Evolutionary conservation across 208 protist species (phyloP).

Genomic region (Wallacemonas sp.): DNA sequence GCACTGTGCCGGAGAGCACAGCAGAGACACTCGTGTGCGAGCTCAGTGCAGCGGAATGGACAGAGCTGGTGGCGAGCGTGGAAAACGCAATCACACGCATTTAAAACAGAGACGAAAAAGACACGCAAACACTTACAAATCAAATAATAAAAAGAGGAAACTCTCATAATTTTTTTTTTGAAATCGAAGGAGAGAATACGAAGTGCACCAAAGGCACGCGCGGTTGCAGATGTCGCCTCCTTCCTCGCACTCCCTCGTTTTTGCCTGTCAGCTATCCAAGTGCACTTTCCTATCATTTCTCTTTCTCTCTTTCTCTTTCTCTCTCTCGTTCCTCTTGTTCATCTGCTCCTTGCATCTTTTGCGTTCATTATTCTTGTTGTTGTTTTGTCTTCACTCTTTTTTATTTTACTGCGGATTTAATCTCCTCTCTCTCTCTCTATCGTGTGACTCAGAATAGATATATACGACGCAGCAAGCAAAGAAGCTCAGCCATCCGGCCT

Average conservation of each 20-base stretch:
- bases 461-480: too few species aligned
- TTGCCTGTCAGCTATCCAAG: too few species aligned
- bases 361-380: neutral
- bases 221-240: too few species aligned
- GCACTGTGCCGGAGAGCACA: neutral
- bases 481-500: too few species aligned
- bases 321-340: neutral
- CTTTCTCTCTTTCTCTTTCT: neutral
- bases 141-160: neutral
- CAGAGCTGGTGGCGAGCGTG: neutral
- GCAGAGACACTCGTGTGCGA: slow-evolving; percentile 1
- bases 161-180: neutral
- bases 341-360: slow-evolving; percentile 1
- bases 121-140: too few species aligned
- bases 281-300: too few species aligned
- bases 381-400: neutral
- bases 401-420: neutral
- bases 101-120: too few species aligned
- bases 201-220: too few species aligned
- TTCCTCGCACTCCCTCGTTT: too few species aligned
- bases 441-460: too few species aligned
- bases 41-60: neutral
- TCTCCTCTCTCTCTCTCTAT: too few species aligned
- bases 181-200: too few species aligned
- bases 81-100: neutral